A percentile compares a stretch with the other conserved stretches of the same genome.
Evolutionary conservation across 129 eudicot genomes (phyloP).

Genomic region (Tagetes erecta): DNA sequence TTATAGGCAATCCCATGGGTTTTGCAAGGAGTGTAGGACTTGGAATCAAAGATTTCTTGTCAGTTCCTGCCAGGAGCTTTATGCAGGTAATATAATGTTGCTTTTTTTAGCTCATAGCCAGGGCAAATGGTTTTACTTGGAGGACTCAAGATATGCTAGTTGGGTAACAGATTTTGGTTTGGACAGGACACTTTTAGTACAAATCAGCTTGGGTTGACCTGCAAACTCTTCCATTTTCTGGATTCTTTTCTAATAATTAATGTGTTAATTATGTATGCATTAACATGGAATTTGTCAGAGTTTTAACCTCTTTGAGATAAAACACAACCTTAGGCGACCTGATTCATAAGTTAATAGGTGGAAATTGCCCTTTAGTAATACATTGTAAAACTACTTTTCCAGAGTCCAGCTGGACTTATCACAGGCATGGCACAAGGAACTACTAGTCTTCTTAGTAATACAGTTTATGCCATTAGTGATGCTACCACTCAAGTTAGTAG

Average conservation of each 20-base stretch:
- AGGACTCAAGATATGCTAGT: not conserved
- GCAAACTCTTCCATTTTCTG: slow-evolving; percentile 12
- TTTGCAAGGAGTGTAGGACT: slow-evolving; percentile 91
- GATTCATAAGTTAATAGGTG: not conserved
- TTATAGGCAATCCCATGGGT: slow-evolving; percentile 95
- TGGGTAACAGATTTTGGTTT: not conserved
- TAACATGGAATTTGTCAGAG: not conserved
- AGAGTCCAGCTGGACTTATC: slow-evolving; percentile 85
- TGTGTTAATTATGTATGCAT: not conserved
- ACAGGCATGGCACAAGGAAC: slow-evolving; percentile 96
- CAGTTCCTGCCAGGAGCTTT: slow-evolving; percentile 83
- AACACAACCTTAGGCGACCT: not conserved
- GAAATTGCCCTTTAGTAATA: not conserved
- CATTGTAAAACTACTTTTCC: slow-evolving; percentile 30
- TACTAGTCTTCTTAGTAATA: slow-evolving; percentile 86
- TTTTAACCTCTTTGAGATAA: slow-evolving; percentile 3
- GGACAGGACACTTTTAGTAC: not conserved
- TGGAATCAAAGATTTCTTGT: slow-evolving; percentile 87
- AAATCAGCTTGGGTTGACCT: not conserved
- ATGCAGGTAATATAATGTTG: slow-evolving; percentile 53
- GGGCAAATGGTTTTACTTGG: not conserved
- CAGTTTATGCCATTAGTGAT: slow-evolving; percentile 95
- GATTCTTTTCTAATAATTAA: not conserved
- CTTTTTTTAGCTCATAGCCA: not conserved
- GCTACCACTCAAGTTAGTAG: slow-evolving; percentile 97